phyloP scores from a whole-genome alignment of 73 alveolate species.

The Uronychia binucleata region DNA sequence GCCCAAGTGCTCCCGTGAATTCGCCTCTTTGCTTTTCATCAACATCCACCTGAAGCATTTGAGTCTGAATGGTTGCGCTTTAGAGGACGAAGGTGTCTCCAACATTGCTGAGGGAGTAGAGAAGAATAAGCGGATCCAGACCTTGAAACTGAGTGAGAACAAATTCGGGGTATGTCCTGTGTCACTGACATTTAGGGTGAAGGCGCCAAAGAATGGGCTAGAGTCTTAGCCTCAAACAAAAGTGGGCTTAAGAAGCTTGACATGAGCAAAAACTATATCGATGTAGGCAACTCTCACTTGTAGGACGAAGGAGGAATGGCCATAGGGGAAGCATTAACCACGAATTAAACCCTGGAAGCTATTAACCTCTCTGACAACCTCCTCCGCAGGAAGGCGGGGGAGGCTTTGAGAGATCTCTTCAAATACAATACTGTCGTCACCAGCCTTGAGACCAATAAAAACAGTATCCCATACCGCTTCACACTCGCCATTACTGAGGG shows the following conservation, averaged over 20 bases:
- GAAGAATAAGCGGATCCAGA: background rate
- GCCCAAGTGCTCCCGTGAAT: background rate
- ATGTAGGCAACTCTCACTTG: background rate
- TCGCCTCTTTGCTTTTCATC: background rate
- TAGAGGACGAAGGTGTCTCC: background rate
- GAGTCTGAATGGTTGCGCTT: background rate
- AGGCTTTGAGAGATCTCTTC: background rate
- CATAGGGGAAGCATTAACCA: background rate
- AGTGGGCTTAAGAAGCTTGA: background rate
- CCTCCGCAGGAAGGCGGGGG: background rate
- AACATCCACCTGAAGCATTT: background rate
- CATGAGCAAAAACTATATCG: background rate
- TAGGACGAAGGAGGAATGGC: background rate
- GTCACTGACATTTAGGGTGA: background rate
- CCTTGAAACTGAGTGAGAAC: background rate
- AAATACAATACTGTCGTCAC: too few relatives aligned
- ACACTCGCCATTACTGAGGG: background rate
- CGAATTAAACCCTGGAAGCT: background rate
- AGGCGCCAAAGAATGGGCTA: background rate
- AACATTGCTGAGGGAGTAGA: background rate
- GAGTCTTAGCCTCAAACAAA: background rate
- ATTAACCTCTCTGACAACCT: background rate
- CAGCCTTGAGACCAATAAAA: background rate
- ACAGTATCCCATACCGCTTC: background rate
- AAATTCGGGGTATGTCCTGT: background rate